phyloP scores from a whole-genome alignment of 345 rosid species.

The Geranium brycei region DNA sequence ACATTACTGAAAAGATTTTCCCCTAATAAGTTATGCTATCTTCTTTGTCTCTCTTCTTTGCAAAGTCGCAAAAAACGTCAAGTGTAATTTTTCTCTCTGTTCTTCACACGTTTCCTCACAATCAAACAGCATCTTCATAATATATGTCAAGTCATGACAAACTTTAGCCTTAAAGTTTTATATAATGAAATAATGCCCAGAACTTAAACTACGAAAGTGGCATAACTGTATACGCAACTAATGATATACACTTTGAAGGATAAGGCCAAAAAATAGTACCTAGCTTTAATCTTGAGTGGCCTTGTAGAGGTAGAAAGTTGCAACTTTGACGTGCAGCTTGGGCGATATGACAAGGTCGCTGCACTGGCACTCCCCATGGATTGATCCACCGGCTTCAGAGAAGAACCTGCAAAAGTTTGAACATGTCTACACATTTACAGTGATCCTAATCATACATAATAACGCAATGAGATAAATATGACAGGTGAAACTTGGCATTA shows the following conservation, averaged over 20 bases:
- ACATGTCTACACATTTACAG: too few species aligned
- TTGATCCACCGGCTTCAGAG: conserved; percentile 24
- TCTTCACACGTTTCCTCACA: neutral
- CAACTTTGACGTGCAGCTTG: conserved; percentile 23
- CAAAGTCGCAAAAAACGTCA: too few species aligned
- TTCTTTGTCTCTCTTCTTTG: too few species aligned
- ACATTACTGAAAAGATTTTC: neutral
- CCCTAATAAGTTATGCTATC: neutral
- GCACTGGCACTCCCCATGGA: conserved; percentile 16
- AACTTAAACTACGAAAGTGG: too few species aligned
- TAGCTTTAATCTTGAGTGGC: conserved; percentile 43
- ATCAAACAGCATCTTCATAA: neutral
- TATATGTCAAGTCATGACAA: neutral
- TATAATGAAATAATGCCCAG: neutral
- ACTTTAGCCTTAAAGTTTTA: neutral
- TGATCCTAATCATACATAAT: too few species aligned
- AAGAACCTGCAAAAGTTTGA: conserved; percentile 20
- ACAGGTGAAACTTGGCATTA: too few species aligned
- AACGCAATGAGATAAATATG: too few species aligned
- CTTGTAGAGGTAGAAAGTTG: conserved; percentile 31
- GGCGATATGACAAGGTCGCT: conserved; percentile 35
- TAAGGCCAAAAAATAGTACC: conserved; percentile 20
- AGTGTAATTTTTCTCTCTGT: neutral
- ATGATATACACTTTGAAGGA: too few species aligned
- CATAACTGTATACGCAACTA: neutral